These are phyloP conservation scores for Orobanche coerulescens DNA, from an alignment of 257 asterid genomes.

Conservation along the genomic window DNA sequence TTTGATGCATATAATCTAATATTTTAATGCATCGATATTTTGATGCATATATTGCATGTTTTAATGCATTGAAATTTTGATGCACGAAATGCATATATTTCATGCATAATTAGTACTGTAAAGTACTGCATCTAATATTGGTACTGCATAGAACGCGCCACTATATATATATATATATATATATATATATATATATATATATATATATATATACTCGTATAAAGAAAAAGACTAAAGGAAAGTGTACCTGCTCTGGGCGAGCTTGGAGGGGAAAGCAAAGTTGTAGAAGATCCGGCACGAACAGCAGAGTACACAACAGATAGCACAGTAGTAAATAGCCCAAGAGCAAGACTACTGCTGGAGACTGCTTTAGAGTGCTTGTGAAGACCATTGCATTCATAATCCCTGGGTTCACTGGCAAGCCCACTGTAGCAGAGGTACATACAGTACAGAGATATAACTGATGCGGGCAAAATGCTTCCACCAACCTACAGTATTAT, in stretches of 20 bases:
- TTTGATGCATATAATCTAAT: too few relatives aligned
- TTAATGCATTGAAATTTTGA: too few relatives aligned
- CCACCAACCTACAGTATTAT: slow-evolving; percentile 50
- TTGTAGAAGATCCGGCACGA: slow-evolving; percentile 74
- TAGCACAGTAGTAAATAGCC: slow-evolving; percentile 61
- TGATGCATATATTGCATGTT: too few relatives aligned
- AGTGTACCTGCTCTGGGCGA: slow-evolving; percentile 73
- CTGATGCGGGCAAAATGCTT: slow-evolving; percentile 76
- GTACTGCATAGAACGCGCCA: too few relatives aligned
- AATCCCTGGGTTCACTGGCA: slow-evolving; percentile 80
- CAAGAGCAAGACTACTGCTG: slow-evolving; percentile 54
- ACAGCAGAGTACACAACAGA: slow-evolving; percentile 79
- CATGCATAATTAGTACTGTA: too few relatives aligned
- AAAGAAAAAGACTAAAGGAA: background rate
- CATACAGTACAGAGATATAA: slow-evolving; percentile 73
- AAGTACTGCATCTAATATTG: too few relatives aligned
- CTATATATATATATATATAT: too few relatives aligned
- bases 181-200: too few relatives aligned
- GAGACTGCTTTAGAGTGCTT: slow-evolving; percentile 72
- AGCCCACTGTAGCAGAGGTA: slow-evolving; percentile 84
- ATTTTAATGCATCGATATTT: too few relatives aligned
- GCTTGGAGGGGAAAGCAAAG: slow-evolving; percentile 68
- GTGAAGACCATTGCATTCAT: slow-evolving; percentile 71
- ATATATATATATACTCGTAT: background rate
- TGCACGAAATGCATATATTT: too few relatives aligned